phyloP scores from a whole-genome alignment of 2,329 filamentous ascomycete genomes.

The Nemania sp. region DNA sequence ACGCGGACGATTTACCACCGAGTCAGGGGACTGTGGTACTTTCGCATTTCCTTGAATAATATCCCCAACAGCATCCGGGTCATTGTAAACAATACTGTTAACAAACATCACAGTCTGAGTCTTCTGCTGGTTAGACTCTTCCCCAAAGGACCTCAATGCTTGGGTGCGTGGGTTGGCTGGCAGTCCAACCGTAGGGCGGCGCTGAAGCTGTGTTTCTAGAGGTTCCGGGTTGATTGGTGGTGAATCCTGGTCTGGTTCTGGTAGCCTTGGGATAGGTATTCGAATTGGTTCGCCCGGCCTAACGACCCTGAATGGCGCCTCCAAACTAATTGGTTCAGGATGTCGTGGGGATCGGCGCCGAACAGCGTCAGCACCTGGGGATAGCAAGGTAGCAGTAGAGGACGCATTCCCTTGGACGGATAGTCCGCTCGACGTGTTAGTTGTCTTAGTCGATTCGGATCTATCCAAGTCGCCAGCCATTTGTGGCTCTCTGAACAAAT shows the following conservation, averaged over 20 bases:
- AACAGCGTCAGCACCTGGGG: constrained; percentile 55
- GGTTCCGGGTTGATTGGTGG: constrained; percentile 39
- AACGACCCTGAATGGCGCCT: constrained; percentile 34
- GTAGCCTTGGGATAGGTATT: constrained; percentile 43
- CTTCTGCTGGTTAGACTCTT: constrained; percentile 39
- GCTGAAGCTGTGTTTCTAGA: constrained; percentile 48
- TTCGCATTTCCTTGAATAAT: constrained; percentile 53
- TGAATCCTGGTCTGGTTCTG: constrained; percentile 39
- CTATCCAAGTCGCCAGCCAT: constrained; percentile 38
- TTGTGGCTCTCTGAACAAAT: constrained; percentile 46
- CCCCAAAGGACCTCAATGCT: constrained; percentile 38
- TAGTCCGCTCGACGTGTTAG: constrained; percentile 31
- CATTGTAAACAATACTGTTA: constrained; percentile 60
- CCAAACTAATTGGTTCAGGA: constrained; percentile 26
- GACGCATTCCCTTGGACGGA: constrained; percentile 44
- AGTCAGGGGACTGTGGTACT: constrained; percentile 33
- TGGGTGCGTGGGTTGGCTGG: constrained; percentile 53
- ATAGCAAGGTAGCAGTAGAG: constrained; percentile 55
- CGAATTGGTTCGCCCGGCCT: constrained; percentile 39
- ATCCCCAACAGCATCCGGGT: constrained; percentile 53
- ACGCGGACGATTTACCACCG: constrained; percentile 58
- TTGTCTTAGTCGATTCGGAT: constrained; percentile 36
- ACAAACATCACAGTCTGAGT: constrained; percentile 60
- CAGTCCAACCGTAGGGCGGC: constrained; percentile 52
- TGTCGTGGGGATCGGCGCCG: constrained; percentile 57